A percentile compares a stretch with the other conserved stretches of the same genome.
Conservation (phyloP, 441 rosid genomes). For the Croton setiger region DNA sequence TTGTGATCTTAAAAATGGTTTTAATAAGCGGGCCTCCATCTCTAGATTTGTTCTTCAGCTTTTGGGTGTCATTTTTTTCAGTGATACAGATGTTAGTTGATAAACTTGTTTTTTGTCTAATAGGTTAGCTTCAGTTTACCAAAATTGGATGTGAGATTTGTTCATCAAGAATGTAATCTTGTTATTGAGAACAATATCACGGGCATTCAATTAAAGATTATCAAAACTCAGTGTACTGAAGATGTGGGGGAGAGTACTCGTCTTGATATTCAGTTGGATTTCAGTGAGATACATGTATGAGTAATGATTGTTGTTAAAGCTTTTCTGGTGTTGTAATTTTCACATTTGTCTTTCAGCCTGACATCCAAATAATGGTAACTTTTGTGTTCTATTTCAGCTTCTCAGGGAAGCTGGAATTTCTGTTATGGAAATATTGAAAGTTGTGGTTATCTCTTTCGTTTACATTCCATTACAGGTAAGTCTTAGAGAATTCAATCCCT, state of each 20-base stretch:
- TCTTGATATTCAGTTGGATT: slow-evolving; percentile 84
- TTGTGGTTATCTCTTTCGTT: slow-evolving; percentile 67
- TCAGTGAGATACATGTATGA: slow-evolving; percentile 95
- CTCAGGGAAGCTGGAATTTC: slow-evolving; percentile 81
- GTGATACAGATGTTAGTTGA: neutral
- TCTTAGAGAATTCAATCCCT: slow-evolving; percentile 24
- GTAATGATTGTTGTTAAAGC: slow-evolving; percentile 26
- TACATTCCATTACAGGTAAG: slow-evolving; percentile 83
- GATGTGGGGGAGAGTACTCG: slow-evolving; percentile 92
- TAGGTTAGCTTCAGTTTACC: slow-evolving; percentile 82
- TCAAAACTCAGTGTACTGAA: slow-evolving; percentile 71
- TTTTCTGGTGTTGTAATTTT: slow-evolving; percentile 26
- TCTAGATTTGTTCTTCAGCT: neutral
- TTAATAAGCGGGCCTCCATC: neutral
- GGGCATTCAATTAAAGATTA: slow-evolving; percentile 76
- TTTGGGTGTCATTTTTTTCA: neutral
- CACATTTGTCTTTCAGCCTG: slow-evolving; percentile 19
- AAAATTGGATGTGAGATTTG: slow-evolving; percentile 77
- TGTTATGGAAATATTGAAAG: slow-evolving; percentile 86
- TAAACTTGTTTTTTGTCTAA: slow-evolving; percentile 25
- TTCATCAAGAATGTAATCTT: slow-evolving; percentile 65
- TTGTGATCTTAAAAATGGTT: slow-evolving; percentile 25
- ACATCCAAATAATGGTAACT: slow-evolving; percentile 22
- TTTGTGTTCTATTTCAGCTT: slow-evolving; percentile 61
- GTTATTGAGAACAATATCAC: slow-evolving; percentile 71